Percentiles rank a stretch among this genome's conserved stretches.
phyloP scores from a whole-genome alignment of 1,284 basidiomycete species.

The Fistulinella cinereoalba region DNA sequence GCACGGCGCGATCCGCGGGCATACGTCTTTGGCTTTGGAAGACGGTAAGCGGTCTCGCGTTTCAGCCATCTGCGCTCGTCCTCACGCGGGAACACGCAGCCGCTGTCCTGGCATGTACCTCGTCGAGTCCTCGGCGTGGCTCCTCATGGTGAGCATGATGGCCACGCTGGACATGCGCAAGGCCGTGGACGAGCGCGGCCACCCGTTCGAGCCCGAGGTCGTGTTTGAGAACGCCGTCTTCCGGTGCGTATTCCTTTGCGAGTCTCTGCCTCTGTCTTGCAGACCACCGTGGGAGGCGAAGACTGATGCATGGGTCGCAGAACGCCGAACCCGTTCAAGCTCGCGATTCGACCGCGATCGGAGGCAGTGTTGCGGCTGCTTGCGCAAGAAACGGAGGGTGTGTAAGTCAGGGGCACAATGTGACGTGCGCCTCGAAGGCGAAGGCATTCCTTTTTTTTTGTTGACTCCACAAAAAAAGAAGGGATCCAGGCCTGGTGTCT shows the following conservation, averaged over 20 bases:
- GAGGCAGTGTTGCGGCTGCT: constrained; percentile 44
- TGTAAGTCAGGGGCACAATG: neutral
- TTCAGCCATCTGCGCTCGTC: neutral
- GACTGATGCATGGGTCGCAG: constrained; percentile 32
- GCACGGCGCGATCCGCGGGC: constrained; percentile 43
- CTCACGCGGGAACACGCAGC: constrained; percentile 19
- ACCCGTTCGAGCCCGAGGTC: constrained; percentile 43
- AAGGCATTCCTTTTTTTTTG: neutral
- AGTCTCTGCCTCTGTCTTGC: neutral
- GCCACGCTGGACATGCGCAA: constrained; percentile 53
- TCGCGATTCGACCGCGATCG: constrained; percentile 48
- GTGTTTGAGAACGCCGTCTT: constrained; percentile 52
- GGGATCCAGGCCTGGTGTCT: no score
- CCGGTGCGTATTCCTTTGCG: constrained; percentile 28
- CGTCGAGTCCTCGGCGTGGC: constrained; percentile 53
- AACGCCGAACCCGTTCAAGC: constrained; percentile 44
- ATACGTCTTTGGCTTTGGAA: constrained; percentile 56
- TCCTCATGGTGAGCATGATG: constrained; percentile 48
- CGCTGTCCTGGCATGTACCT: constrained; percentile 52
- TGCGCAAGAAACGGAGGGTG: constrained; percentile 27
- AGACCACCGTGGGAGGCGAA: neutral
- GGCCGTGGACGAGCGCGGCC: constrained; percentile 45
- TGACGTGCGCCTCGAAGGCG: neutral
- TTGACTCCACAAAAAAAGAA: no score
- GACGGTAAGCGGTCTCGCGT: constrained; percentile 39